phyloP scores from a whole-genome alignment of 192 early-diverging fungal genomes.

The Coemansia sp. region DNA sequence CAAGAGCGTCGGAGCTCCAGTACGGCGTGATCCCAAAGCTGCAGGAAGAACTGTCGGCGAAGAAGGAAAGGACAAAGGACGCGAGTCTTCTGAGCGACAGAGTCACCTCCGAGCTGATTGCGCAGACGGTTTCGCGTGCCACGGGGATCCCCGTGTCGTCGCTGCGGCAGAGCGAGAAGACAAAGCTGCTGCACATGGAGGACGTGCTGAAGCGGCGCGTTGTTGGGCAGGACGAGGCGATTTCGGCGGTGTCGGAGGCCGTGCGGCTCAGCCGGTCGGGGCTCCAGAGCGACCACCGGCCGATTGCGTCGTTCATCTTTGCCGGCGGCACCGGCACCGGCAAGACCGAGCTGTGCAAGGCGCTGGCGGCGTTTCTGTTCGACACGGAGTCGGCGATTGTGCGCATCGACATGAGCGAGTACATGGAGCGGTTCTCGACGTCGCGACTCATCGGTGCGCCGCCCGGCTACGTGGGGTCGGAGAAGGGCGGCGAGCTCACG shows the following conservation, averaged over 20 bases:
- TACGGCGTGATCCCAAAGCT: conserved; percentile 77
- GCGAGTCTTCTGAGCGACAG: conserved; percentile 74
- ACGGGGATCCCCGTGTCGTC: conserved; percentile 82
- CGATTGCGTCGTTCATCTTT: conserved; percentile 80
- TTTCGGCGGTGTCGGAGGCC: conserved; percentile 69
- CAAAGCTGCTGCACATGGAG: conserved; percentile 74
- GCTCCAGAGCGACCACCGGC: conserved; percentile 69
- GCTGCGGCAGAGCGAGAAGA: conserved; percentile 68
- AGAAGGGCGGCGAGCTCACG: conserved; percentile 75
- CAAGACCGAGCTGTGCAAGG: conserved; percentile 78
- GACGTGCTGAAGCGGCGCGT: conserved; percentile 58
- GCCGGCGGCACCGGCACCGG: conserved; percentile 83
- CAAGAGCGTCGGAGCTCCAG: conserved; percentile 70
- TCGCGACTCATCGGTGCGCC: conserved; percentile 77
- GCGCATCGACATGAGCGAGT: conserved; percentile 81
- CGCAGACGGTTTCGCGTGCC: conserved; percentile 68
- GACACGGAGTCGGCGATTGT: conserved; percentile 71
- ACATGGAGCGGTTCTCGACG: conserved; percentile 71
- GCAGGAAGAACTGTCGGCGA: conserved; percentile 64
- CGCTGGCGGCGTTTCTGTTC: conserved; percentile 75
- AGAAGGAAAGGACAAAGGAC: conserved; percentile 47
- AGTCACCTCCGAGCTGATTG: conserved; percentile 78
- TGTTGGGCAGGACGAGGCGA: conserved; percentile 74
- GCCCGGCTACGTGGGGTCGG: conserved; percentile 79
- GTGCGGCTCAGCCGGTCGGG: conserved; percentile 77